Evolutionary conservation across 352 stramenopile genomes (phyloP), one percentile per base, ranked within the genome.

Genomic region (Blastocystis sp.): DNA sequence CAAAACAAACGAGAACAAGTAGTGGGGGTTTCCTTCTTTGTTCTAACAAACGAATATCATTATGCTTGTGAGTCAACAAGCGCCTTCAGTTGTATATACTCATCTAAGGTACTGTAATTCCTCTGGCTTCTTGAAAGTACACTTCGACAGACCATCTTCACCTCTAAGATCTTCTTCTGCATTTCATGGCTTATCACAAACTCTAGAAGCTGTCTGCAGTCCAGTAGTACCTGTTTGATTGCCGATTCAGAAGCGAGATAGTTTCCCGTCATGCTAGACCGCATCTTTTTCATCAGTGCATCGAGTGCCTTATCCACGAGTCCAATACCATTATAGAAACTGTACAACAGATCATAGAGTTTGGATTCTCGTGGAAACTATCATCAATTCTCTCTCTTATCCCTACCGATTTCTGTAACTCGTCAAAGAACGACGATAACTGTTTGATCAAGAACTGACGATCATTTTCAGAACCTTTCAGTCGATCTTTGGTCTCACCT

Each of bases 91-190:
- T 39, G 11, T 6, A 37, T 39, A 43, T 37, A 84, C 29, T 84
- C 73, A 23, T 66, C 47, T 39, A 84, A 43, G 23, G 50, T 15
- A 43, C 50, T 68, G 23, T 37, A 84, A 7, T 59, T 43, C 2
- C 26, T 11, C 18, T 59, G 39, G 41, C 73, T 69, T 15, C 73
- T 50, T 26, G 73, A 68, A 18, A 84, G 37, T 13, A 84, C 55
- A 23, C 73, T 88, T 29, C 77, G 62, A 88, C 77, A 88, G 15
- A 88, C n/a, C 77, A 88, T 88, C 55, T 76, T 77, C 41, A 88
- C 77, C 41, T 88, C 77, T 15, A 66, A 77, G 18, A 64, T 39
- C 62, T 79, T 88, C 41, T 61, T 77, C 29, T 39, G 34, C 29
- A 63, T 43, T 1, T 76, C 39, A n/a, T 88, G 61, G 8, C 56